These are phyloP conservation scores for Termitomyces sp. DNA, from an alignment of 768 basidiomycete species.

Conservation along the genomic window DNA sequence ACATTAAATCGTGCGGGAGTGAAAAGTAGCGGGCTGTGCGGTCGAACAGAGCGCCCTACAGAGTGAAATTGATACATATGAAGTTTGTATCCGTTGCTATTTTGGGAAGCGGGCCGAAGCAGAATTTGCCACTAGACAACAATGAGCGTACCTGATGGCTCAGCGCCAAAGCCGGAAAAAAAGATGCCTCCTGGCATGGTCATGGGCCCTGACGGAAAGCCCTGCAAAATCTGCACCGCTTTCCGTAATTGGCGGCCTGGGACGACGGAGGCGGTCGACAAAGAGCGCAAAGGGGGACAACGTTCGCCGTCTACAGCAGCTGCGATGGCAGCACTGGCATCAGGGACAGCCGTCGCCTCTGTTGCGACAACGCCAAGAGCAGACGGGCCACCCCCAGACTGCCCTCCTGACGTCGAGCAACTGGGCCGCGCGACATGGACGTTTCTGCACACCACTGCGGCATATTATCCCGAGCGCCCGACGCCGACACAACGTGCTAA, in stretches of 20 bases:
- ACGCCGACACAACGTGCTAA: conserved; percentile 69
- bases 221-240: conserved; percentile 88
- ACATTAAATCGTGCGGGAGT: too few relatives aligned
- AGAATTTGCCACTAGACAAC: not conserved
- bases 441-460: conserved; percentile 92
- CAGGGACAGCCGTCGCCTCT: conserved; percentile 16
- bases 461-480: conserved; percentile 89
- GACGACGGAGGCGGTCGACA: conserved; percentile 24
- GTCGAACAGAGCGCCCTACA: too few relatives aligned
- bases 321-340: conserved; percentile 22
- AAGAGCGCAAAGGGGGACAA: conserved; percentile 16
- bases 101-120: not conserved
- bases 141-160: conserved; percentile 3
- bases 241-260: conserved; percentile 66
- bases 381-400: conserved; percentile 51
- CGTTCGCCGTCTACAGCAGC: conserved; percentile 18
- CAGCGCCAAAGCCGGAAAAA: conserved; percentile 1
- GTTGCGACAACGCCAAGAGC: conserved; percentile 21
- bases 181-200: conserved; percentile 78
- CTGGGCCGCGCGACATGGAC: conserved; percentile 95
- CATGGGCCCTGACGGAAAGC: conserved; percentile 90
- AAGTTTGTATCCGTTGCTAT: not conserved
- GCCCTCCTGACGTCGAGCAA: conserved; percentile 86
- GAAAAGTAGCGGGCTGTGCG: too few relatives aligned
- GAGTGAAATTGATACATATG: too few relatives aligned